Base-by-base conservation (phyloP, 2,329 filamentous ascomycete species). In the Fusarium fujikuroi region DNA sequence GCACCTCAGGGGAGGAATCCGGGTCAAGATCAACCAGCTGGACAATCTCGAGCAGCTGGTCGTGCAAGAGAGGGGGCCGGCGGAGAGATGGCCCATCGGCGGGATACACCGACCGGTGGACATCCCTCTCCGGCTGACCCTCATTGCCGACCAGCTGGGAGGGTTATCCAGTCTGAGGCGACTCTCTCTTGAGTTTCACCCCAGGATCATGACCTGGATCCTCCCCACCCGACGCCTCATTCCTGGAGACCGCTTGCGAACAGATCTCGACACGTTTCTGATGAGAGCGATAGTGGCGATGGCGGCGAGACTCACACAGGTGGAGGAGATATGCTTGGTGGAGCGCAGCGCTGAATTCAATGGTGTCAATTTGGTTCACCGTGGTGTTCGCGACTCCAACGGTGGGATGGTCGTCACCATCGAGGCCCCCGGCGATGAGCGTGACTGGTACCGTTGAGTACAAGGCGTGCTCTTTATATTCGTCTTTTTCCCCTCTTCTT, bases 91-190 rank as follows among this genome's bases (percentile, higher is more conserved):
- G 3, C 44, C 44, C 0, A 21, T 30, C 19, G 47, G 47, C 11
- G 21, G 30, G 3, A 34, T 50, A 9, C 8, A 6, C 11, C 47
- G 18, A 0, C 30, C 47, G 16, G 11, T 18, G 5, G n/a, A 34
- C 3, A 25, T 52, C 12, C 18, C 16, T 12, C 3, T 7, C 47
- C n/a, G 44, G 18, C 19, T 47, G 9, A 5, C 19, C 4, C 9
- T 47, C 0, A 28, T 47, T 1, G 6, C 44, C 0, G 25, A 21
- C 11, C n/a, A 34, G 11, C 12, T 52, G 16, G 9, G 6, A 14
- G 30, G 3, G 3, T 7, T 34, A 6, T 0, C 47, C 0, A 12
- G 0, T 2, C 47, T 52, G 0, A 4, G 16, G 0, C 8, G 14
- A 8, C 2, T 52, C 3, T 14, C 11, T 0, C 0, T 52, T 0